Percentiles rank a stretch among this genome's conserved stretches.
Conservation (phyloP, 2,329 filamentous ascomycete genomes). For the Colletotrichum spaethianum region DNA sequence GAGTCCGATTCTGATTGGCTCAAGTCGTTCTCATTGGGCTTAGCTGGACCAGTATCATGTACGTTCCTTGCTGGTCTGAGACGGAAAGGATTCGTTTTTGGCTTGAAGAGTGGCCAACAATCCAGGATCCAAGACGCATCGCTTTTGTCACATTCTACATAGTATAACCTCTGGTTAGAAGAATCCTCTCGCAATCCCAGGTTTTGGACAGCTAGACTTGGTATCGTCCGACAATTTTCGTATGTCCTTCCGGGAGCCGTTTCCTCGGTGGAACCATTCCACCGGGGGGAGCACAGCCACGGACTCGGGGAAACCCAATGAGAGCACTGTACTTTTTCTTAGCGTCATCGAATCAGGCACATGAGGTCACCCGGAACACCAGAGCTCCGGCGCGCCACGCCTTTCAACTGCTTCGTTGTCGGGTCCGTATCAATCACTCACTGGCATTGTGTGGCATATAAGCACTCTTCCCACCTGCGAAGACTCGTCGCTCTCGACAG, state of each 20-base stretch:
- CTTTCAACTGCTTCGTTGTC: background rate
- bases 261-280: constrained; percentile 38
- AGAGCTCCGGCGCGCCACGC: constrained; percentile 42
- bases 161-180: too few relatives aligned
- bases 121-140: background rate
- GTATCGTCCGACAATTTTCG: constrained; percentile 20
- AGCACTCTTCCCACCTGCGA: background rate
- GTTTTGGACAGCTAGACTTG: background rate
- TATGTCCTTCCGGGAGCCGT: constrained; percentile 17
- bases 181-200: too few relatives aligned
- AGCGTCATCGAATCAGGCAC: constrained; percentile 40
- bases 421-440: background rate
- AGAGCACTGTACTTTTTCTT: background rate
- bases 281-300: constrained; percentile 8
- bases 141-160: background rate
- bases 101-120: background rate
- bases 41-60: background rate
- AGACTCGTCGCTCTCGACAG: background rate
- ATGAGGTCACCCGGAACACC: constrained; percentile 48
- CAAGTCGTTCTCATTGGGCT: background rate
- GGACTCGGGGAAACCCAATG: constrained; percentile 15
- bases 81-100: constrained; percentile 18
- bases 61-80: constrained; percentile 1
- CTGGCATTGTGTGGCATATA: background rate
- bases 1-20: background rate